These are phyloP conservation scores for Henckelia pumila DNA, from an alignment of 257 asterid species.

Conservation along the genomic window DNA sequence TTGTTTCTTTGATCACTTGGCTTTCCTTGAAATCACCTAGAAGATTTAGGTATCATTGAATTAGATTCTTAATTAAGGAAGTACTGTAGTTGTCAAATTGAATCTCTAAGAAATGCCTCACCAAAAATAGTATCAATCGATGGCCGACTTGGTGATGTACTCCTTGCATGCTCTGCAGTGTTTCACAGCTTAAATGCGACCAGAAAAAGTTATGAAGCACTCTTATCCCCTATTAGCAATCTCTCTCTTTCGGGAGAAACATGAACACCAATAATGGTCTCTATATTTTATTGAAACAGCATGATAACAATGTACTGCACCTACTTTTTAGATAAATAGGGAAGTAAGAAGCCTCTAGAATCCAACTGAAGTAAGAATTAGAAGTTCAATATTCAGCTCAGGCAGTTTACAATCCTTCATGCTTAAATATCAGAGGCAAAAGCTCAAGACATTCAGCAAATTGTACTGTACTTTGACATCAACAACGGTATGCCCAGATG, in stretches of 20 bases:
- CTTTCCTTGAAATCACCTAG: conserved; percentile 45
- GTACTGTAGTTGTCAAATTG: background rate
- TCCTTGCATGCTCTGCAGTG: conserved; percentile 52
- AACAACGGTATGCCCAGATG: background rate
- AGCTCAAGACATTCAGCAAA: background rate
- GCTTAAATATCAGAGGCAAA: background rate
- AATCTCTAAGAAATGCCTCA: conserved; percentile 24
- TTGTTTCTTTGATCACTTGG: conserved; percentile 33
- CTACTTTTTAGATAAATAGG: background rate
- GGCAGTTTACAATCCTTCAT: background rate
- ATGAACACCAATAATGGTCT: too few species aligned
- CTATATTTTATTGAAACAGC: background rate
- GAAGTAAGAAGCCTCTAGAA: background rate
- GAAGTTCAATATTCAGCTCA: background rate
- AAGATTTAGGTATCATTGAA: background rate
- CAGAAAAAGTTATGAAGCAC: background rate
- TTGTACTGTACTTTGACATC: too few species aligned
- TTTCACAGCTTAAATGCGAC: conserved; percentile 4
- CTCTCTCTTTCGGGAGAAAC: too few species aligned
- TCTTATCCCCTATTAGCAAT: background rate
- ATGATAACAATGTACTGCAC: background rate
- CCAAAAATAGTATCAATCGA: conserved; percentile 63
- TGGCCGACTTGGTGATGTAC: conserved; percentile 58
- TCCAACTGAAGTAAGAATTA: background rate
- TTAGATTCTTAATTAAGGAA: conserved; percentile 14